Evolutionary conservation across 2,329 filamentous ascomycete genomes (phyloP), one percentile per base, ranked within the genome.

Genomic region (Arachnopeziza araneosa): DNA sequence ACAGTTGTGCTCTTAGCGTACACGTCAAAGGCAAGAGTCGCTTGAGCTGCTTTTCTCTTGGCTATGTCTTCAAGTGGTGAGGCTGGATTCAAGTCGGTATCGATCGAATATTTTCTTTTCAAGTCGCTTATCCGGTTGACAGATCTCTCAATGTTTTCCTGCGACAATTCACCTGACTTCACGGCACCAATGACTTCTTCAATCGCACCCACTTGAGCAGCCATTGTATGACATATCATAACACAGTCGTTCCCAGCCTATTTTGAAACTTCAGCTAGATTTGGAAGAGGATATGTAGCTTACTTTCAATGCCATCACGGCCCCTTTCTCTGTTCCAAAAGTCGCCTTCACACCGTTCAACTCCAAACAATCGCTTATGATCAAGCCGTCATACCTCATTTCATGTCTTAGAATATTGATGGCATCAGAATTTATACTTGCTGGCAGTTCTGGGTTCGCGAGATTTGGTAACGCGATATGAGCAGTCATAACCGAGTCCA

Each of bases 161-260:
- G 56, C 1, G 70, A 63, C 23, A 79, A 64, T 4, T 68, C 65
- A 5, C 75, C 75, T 24, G 70, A 71, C 50, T 71, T 68, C 0
- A 76, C 67, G 19, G 75, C 75, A 52, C 72, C 61, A 23, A 73
- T 70, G 1, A 78, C 72, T 26, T 68, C 65, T 48, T 76, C 67
- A 21, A 78, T 76, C 1, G 76, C 74, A 3, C 68, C 72, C 21
- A 77, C 66, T 60, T 78, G 76, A 44, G 74, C 71, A 6, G 70
- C 67, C 58, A 74, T 75, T 0, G 75, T 77, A 62, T 78, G 75
- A 51, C 76, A 78, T n/a, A 79, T 68, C 75, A 78, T 78, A 6
- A 76, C 66, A 57, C 74, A 77, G 59, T 79, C 77, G 54, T 73
- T 74, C 22, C 77, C 76, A 32, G 77, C 75, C 67, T 68, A 49